Evolutionary conservation across 2,329 filamentous ascomycete species (phyloP).

Genomic region (Paraphoma chrysanthemicola): DNA sequence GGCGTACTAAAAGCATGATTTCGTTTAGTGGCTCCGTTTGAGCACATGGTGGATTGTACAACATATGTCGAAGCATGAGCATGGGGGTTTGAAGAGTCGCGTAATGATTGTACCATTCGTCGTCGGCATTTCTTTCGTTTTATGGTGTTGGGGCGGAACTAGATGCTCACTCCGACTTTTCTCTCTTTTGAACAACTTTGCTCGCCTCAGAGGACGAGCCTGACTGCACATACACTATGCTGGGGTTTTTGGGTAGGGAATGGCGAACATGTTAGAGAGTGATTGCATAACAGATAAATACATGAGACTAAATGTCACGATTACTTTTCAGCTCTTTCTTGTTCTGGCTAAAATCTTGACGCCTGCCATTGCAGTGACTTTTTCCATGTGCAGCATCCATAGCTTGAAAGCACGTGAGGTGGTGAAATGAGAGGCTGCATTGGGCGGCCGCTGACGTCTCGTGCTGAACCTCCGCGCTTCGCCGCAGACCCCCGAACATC

Average conservation of each 20-base stretch:
- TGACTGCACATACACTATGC: constrained; percentile 48
- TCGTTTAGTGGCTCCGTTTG: constrained; percentile 17
- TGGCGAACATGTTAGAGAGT: constrained; percentile 49
- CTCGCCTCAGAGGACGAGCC: constrained; percentile 28
- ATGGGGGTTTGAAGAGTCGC: constrained; percentile 34
- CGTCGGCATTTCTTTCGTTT: constrained; percentile 39
- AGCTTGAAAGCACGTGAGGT: constrained; percentile 10
- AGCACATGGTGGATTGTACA: constrained; percentile 46
- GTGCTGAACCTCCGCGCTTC: constrained; percentile 27
- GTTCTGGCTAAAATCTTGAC: too few species aligned
- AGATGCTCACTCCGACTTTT: constrained; percentile 30
- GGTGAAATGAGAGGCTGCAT: constrained; percentile 12
- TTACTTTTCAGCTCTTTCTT: neutral
- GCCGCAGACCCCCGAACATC: constrained; percentile 28
- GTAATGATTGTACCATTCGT: constrained; percentile 51
- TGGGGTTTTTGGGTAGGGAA: constrained; percentile 33
- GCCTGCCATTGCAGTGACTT: too few species aligned
- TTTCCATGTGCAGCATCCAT: neutral
- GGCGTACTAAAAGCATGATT: constrained; percentile 37
- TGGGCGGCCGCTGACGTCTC: constrained; percentile 9
- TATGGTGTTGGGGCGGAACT: constrained; percentile 39
- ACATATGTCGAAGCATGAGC: constrained; percentile 45
- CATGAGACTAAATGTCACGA: constrained; percentile 24
- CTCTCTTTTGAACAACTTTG: constrained; percentile 31
- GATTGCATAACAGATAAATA: constrained; percentile 45